A percentile compares a stretch with the other conserved stretches of the same genome.
These are phyloP conservation scores for Phlebiopsis flavidoalba DNA, from an alignment of 768 basidiomycete genomes.

Conservation along the genomic window DNA sequence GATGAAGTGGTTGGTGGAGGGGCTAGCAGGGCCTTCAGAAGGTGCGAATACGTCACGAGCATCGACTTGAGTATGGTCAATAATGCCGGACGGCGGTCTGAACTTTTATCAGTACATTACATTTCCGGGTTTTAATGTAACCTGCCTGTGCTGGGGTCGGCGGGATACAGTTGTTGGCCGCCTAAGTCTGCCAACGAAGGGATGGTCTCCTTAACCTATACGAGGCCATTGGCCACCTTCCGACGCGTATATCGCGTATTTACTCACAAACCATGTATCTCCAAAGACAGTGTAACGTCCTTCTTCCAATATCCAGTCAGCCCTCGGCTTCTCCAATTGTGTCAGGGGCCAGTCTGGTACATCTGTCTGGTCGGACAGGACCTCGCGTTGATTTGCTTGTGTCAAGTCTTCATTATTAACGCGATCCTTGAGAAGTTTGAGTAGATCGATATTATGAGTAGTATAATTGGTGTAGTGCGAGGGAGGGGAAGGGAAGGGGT, in stretches of 20 bases:
- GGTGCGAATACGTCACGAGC: constrained; percentile 70
- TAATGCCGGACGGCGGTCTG: constrained; percentile 77
- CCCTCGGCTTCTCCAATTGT: constrained; percentile 79
- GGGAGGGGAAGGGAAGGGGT: constrained; percentile 88
- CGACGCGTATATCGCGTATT: not conserved
- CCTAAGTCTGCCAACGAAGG: constrained; percentile 80
- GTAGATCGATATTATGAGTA: constrained; percentile 62
- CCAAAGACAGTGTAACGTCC: constrained; percentile 80
- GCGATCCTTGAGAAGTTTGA: constrained; percentile 57
- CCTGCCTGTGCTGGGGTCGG: constrained; percentile 64
- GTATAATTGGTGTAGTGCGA: constrained; percentile 81
- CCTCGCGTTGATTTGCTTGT: constrained; percentile 49
- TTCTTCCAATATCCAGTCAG: constrained; percentile 88
- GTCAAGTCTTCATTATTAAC: constrained; percentile 33
- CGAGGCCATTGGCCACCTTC: constrained; percentile 1
- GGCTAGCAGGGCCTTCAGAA: constrained; percentile 63
- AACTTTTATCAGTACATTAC: not conserved
- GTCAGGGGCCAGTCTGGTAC: constrained; percentile 74
- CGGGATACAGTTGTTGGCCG: constrained; percentile 74
- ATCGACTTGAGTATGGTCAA: constrained; percentile 69
- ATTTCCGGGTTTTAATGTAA: not conserved
- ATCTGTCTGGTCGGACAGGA: constrained; percentile 65
- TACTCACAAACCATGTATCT: constrained; percentile 84
- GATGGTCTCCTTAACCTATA: constrained; percentile 75
- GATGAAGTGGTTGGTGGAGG: constrained; percentile 54